These are phyloP conservation scores for Nyssa sinensis DNA, from an alignment of 148 eudicot genomes.

Conservation along the genomic window DNA sequence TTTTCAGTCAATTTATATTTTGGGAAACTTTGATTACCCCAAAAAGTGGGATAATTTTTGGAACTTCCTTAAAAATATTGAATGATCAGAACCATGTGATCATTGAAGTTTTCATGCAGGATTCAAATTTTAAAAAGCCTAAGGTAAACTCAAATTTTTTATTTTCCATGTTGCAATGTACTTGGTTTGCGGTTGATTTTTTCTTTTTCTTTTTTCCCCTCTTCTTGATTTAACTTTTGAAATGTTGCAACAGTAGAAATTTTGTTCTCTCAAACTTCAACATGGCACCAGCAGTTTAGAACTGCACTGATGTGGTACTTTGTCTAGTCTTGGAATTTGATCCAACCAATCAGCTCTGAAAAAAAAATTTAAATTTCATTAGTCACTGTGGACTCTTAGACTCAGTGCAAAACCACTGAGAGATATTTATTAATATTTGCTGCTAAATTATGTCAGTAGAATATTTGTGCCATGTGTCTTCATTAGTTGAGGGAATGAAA, in stretches of 20 bases:
- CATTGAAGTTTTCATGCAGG: neutral
- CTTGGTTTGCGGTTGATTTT: neutral
- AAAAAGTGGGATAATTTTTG: no score
- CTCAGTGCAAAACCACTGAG: no score
- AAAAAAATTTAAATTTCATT: no score
- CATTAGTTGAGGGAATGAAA: neutral
- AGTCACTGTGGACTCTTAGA: neutral
- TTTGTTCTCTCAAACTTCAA: neutral
- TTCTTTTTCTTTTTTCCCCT: no score
- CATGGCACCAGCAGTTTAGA: neutral
- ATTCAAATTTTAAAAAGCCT: neutral
- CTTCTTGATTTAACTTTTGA: neutral
- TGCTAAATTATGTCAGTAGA: no score
- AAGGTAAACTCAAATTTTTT: neutral
- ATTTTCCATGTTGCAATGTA: neutral
- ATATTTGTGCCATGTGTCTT: neutral
- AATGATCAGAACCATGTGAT: no score
- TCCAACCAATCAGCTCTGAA: neutral
- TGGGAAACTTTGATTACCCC: no score
- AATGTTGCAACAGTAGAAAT: neutral
- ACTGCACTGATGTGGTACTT: neutral
- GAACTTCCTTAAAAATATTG: no score
- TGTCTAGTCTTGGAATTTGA: neutral
- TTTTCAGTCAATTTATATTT: no score
- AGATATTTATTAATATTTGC: no score